These are phyloP conservation scores for Apiotrichum siamense DNA, from an alignment of 1,284 basidiomycete genomes.

Conservation along the genomic window DNA sequence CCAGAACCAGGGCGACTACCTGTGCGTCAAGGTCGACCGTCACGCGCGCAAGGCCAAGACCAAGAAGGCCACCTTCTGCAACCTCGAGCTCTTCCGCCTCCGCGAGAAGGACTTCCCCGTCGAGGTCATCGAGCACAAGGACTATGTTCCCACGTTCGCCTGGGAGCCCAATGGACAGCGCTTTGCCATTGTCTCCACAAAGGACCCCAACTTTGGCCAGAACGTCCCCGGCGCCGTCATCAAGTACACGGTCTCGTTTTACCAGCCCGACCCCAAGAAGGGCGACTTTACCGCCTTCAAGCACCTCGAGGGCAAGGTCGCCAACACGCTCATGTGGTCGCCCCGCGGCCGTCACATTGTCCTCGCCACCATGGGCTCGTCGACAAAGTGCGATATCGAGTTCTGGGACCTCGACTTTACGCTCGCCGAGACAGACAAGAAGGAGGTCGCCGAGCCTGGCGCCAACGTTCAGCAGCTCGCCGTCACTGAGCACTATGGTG, in stretches of 20 bases:
- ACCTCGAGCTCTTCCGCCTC: constrained; percentile 95
- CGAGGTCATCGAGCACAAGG: constrained; percentile 96
- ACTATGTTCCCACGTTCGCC: constrained; percentile 92
- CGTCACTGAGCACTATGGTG: constrained; percentile 92
- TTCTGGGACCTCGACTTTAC: constrained; percentile 98
- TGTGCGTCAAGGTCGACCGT: constrained; percentile 98
- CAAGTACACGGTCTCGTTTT: constrained; percentile 96
- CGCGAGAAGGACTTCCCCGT: constrained; percentile 98
- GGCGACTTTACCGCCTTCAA: constrained; percentile 90
- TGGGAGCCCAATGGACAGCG: constrained; percentile 97
- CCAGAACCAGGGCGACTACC: constrained; percentile 98
- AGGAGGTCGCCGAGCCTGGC: constrained; percentile 66
- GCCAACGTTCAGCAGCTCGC: constrained; percentile 75
- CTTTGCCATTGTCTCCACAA: constrained; percentile 92
- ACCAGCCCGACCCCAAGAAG: constrained; percentile 93
- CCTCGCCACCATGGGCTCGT: constrained; percentile 89
- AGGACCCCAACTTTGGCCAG: constrained; percentile 87
- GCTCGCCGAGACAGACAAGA: constrained; percentile 59
- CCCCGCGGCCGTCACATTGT: constrained; percentile 94
- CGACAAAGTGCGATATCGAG: constrained; percentile 93
- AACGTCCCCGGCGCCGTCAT: constrained; percentile 82
- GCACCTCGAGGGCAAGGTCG: constrained; percentile 75
- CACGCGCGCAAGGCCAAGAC: constrained; percentile 78
- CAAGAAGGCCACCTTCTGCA: constrained; percentile 98
- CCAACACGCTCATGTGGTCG: constrained; percentile 96